Conservation (phyloP, 345 rosid species). For the Corchorus olitorius region DNA sequence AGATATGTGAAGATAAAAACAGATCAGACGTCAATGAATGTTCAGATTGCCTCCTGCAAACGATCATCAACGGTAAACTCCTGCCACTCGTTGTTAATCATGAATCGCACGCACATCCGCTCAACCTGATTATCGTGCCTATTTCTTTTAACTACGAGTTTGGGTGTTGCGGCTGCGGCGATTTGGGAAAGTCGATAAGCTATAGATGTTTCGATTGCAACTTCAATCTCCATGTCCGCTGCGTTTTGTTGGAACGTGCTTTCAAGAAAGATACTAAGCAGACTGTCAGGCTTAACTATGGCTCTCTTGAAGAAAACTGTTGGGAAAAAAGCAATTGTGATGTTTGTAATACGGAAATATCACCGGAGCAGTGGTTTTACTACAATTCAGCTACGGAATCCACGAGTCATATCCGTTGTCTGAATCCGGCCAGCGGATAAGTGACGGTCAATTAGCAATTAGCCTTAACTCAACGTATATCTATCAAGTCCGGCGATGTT, state of each 20-base stretch:
- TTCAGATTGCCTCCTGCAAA: background rate
- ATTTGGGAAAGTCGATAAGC: background rate
- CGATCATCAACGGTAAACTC: background rate
- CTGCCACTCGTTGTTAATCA: background rate
- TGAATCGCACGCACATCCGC: background rate
- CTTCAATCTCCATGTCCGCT: background rate
- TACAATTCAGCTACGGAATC: background rate
- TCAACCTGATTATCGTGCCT: background rate
- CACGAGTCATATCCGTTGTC: background rate
- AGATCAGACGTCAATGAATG: background rate
- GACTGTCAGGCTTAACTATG: background rate
- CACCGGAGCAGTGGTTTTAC: background rate
- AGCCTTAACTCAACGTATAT: too few species aligned
- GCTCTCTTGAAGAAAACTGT: background rate
- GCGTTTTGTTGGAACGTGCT: background rate
- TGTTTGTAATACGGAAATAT: background rate
- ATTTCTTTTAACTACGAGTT: background rate
- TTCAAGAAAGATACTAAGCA: background rate
- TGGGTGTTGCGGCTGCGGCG: conserved; percentile 4
- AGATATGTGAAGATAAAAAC: background rate
- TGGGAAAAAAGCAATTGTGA: background rate
- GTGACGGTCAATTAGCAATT: too few species aligned
- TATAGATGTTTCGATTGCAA: conserved; percentile 11
- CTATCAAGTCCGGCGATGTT: too few species aligned
- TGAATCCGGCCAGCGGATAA: too few species aligned